Conservation (phyloP, 148 eudicot genomes). For the Chenopodium album region DNA sequence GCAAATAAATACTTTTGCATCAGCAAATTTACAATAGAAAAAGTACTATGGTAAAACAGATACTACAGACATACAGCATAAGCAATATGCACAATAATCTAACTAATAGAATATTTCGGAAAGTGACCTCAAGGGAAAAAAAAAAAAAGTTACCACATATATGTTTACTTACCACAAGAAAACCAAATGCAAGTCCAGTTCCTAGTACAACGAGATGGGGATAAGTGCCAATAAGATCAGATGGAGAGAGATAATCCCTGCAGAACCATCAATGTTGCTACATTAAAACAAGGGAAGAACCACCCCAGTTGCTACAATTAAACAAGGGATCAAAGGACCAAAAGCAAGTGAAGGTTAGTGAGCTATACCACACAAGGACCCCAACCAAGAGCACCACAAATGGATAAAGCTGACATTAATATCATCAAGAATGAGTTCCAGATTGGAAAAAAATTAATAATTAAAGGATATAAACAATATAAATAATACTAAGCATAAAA, state of each 20-base stretch:
- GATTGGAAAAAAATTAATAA: background rate
- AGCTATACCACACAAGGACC: conserved; percentile 66
- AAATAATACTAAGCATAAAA: background rate
- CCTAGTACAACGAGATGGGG: conserved; percentile 80
- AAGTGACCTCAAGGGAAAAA: background rate
- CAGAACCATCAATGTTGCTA: conserved; percentile 21
- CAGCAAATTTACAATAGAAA: conserved; percentile 12
- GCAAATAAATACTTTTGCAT: conserved; percentile 31
- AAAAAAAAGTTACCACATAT: no score
- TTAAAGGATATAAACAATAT: background rate
- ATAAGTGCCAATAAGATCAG: conserved; percentile 59
- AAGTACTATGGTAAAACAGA: background rate
- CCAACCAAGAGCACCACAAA: conserved; percentile 76
- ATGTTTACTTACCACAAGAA: conserved; percentile 72
- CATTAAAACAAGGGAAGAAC: background rate
- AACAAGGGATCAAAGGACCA: background rate
- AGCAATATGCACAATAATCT: background rate
- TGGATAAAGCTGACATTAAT: conserved; percentile 69
- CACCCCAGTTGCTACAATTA: no score
- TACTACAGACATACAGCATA: background rate
- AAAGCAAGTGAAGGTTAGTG: conserved; percentile 7
- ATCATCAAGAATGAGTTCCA: conserved; percentile 11
- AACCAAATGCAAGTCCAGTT: conserved; percentile 93
- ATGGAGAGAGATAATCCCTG: conserved; percentile 89
- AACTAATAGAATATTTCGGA: background rate